Evolutionary conservation across 2,329 filamentous ascomycete species (phyloP), one percentile per base, ranked within the genome.

Genomic region (Cladosporium oxysporum): DNA sequence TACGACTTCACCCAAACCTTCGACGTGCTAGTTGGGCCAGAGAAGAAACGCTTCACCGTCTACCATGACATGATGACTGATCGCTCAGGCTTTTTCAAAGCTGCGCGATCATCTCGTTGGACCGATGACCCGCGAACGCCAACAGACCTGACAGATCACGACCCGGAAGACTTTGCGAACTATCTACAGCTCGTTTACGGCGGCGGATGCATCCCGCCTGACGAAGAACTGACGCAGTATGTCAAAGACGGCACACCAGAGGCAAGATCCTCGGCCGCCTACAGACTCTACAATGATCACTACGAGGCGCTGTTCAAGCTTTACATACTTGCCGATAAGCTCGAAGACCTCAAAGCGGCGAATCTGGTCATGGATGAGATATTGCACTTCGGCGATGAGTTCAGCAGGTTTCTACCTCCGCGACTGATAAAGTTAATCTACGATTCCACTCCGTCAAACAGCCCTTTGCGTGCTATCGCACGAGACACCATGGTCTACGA

Each of bases 241-340:
- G 10, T 65, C 64, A 57, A n/a, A n/a, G n/a, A n/a, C n/a, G n/a
- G n/a, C n/a, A n/a, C n/a, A n/a, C n/a, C n/a, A n/a, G n/a, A n/a
- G n/a, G n/a, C n/a, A n/a, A n/a, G n/a, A n/a, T n/a, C n/a, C n/a
- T n/a, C n/a, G n/a, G n/a, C n/a, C n/a, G n/a, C n/a, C n/a, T n/a
- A n/a, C n/a, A n/a, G n/a, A n/a, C n/a, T n/a, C n/a, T n/a, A n/a
- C n/a, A n/a, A n/a, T n/a, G n/a, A n/a, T n/a, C n/a, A 68, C 5
- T 10, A 59, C 12, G 58, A 57, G 16, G 21, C 23, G 1, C 28
- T 47, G 26, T 23, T 65, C 55, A 58, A 66, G 3, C 7, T 66
- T 8, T 66, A 66, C 52, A n/a, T 65, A 4, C 52, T 67, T 11
- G 65, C 62, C 49, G 65, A 68, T 33, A 65, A 67, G 50, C 60